Evolutionary conservation across 106 monocot genomes (phyloP).

Genomic region (Iris macrosiphon): DNA sequence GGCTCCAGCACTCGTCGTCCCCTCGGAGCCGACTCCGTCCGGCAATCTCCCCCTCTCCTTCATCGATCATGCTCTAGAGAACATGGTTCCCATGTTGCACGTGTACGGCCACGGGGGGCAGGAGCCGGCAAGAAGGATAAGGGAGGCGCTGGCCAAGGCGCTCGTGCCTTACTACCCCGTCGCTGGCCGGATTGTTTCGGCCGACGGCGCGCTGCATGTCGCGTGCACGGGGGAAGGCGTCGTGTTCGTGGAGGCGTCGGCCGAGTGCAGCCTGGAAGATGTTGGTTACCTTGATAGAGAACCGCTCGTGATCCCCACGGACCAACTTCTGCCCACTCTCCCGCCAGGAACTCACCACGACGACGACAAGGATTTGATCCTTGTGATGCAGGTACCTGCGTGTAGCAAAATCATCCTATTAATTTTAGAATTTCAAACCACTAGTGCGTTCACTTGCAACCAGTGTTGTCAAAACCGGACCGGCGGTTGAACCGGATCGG

Average conservation of each 20-base stretch:
- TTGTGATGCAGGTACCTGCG: too few species aligned
- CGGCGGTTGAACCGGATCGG: too few species aligned
- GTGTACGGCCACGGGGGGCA: not conserved
- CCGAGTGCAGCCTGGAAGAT: not conserved
- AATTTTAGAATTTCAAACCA: too few species aligned
- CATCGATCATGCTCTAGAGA: not conserved
- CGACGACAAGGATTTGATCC: too few species aligned
- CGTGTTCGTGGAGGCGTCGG: not conserved
- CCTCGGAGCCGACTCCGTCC: not conserved
- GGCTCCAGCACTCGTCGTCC: not conserved
- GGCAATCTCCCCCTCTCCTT: slow-evolving; percentile 1
- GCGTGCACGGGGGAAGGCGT: slow-evolving; percentile 2
- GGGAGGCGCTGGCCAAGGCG: not conserved
- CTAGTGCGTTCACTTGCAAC: too few species aligned
- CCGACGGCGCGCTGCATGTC: too few species aligned
- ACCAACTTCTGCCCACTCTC: too few species aligned
- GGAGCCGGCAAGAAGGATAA: not conserved
- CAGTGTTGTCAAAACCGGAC: too few species aligned
- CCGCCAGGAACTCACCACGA: too few species aligned
- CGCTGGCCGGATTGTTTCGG: slow-evolving; percentile 8
- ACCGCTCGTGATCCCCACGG: too few species aligned
- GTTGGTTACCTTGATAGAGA: not conserved
- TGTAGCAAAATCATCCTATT: too few species aligned
- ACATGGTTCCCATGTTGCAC: not conserved
- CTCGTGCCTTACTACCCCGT: slow-evolving; percentile 6